Evolutionary conservation across 306 rosid species (phyloP), one percentile per base, ranked within the genome.

Genomic region (Lotus japonicus): DNA sequence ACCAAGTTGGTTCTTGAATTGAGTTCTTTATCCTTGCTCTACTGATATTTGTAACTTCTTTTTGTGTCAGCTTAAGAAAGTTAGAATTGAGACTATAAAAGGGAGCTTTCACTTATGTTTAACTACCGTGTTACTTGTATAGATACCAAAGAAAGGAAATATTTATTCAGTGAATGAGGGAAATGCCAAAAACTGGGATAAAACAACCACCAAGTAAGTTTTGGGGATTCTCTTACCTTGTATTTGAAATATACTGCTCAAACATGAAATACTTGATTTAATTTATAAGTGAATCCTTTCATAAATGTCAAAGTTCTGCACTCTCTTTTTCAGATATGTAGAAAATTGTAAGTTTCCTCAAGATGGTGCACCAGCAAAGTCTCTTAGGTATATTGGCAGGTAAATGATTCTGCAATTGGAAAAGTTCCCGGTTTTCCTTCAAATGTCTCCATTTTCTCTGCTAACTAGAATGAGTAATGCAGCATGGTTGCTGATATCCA

Each of bases 401-500:
- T 92, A 80, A 19, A 64, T 73, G 67, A 18, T 23, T 61, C 63
- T 71, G 28, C 68, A 50, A 41, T 38, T 49, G 5, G 42, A 46
- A 15, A 13, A 39, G 16, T 41, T 42, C 19, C 41, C 48, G 21
- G 18, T 15, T 31, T 60, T 61, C 28, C 39, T 70, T 65, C 41
- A 68, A 33, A 67, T 59, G 16, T 66, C 26, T 60, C 52, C 51
- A 41, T 33, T 77, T 55, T 18, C 14, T 39, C 9, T 35, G 11
- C 54, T 66, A 51, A 68, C 15, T 9, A 1, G 4, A 21, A 38
- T 38, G 39, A 17, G 28, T 18, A 52, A 77, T 64, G 77, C 88
- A 94, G 97, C 65, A 94, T 94, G 97, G 96, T 94, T 58, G 97
- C 97, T 49, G 98, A 94, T 84, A 84, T 94, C 23, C 98, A 94